These are phyloP conservation scores for Xylaria sp. DNA, from an alignment of 2,329 filamentous ascomycete genomes.

Conservation along the genomic window DNA sequence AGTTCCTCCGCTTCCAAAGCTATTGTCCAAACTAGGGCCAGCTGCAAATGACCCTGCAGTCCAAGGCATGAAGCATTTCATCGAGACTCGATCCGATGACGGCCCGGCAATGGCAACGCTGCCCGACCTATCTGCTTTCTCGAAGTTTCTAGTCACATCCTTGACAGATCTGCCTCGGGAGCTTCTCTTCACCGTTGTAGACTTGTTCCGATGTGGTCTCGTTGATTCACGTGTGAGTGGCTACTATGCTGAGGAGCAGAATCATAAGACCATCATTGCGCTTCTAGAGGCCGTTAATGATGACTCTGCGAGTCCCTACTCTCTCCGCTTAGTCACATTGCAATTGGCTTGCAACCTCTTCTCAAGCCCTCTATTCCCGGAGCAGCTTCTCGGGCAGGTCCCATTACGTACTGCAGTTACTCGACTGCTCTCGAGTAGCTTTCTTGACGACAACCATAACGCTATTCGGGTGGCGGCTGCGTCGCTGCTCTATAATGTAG, in stretches of 20 bases:
- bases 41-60: conserved; percentile 68
- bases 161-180: conserved; percentile 69
- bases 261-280: conserved; percentile 70
- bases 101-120: conserved; percentile 74
- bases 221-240: conserved; percentile 82
- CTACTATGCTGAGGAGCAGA: conserved; percentile 81
- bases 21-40: conserved; percentile 79
- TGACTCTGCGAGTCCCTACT: conserved; percentile 75
- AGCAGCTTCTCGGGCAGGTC: conserved; percentile 67
- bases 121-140: conserved; percentile 75
- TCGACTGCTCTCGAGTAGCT: conserved; percentile 77
- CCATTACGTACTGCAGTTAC: conserved; percentile 69
- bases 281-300: conserved; percentile 70
- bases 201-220: conserved; percentile 82
- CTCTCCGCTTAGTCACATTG: conserved; percentile 82
- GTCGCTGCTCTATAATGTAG: conserved; percentile 85
- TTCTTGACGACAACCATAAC: conserved; percentile 79
- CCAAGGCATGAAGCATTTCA: conserved; percentile 73
- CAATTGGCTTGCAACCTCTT: conserved; percentile 90
- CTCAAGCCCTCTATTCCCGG: conserved; percentile 75
- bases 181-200: conserved; percentile 82
- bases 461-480: conserved; percentile 84
- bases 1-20: conserved; percentile 82
- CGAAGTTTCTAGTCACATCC: conserved; percentile 67
- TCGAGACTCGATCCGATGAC: conserved; percentile 68